phyloP scores from a whole-genome alignment of 768 basidiomycete genomes.

The Boletus sp. region DNA sequence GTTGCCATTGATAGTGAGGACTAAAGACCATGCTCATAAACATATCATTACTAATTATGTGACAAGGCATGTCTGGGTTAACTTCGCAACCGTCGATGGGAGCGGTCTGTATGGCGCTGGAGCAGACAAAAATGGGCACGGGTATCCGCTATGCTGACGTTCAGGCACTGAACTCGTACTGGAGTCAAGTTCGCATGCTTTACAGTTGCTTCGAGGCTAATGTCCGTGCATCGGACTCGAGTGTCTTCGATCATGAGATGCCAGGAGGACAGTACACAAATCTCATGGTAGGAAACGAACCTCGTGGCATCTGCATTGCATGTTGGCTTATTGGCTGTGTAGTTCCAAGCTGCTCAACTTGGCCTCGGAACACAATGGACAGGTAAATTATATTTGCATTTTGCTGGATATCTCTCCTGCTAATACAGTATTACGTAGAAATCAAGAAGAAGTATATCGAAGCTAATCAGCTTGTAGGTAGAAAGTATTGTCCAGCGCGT shows the following conservation, averaged over 20 bases:
- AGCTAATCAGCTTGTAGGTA: slow-evolving; percentile 85
- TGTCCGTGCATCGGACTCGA: slow-evolving; percentile 94
- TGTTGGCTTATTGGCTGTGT: slow-evolving; percentile 19
- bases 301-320: slow-evolving; percentile 14
- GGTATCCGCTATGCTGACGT: slow-evolving; percentile 97
- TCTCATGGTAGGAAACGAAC: slow-evolving; percentile 65
- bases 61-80: slow-evolving; percentile 90
- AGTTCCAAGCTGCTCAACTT: slow-evolving; percentile 99
- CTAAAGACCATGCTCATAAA: background rate
- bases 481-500: background rate
- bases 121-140: slow-evolving; percentile 90
- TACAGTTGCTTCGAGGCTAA: slow-evolving; percentile 99
- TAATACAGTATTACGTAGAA: slow-evolving; percentile 41
- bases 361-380: slow-evolving; percentile 97
- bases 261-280: slow-evolving; percentile 96
- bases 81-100: slow-evolving; percentile 99
- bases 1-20: slow-evolving; percentile 95
- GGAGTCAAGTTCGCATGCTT: slow-evolving; percentile 94
- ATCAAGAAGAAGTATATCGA: slow-evolving; percentile 99
- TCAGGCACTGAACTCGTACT: slow-evolving; percentile 95
- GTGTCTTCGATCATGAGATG: slow-evolving; percentile 99
- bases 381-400: slow-evolving; percentile 39
- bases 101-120: slow-evolving; percentile 89
- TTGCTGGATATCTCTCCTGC: slow-evolving; percentile 6
- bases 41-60: slow-evolving; percentile 9